Conservation (phyloP, 208 protist species). For the Acanthamoeba royreba region DNA sequence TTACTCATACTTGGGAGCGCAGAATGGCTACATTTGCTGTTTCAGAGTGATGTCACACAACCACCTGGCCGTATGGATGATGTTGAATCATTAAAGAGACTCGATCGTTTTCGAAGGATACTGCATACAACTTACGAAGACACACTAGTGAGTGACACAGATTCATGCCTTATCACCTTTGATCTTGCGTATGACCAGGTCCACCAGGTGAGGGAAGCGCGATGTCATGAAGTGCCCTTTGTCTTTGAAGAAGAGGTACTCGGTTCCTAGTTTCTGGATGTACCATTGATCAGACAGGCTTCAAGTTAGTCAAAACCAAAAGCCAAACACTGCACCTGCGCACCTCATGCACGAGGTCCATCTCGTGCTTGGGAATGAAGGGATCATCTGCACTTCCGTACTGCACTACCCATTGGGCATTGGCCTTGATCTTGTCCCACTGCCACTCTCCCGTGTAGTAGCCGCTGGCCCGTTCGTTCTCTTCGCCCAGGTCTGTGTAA, state of each 20-base stretch:
- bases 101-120: too few relatives aligned
- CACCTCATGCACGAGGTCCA: background rate
- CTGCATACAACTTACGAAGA: too few relatives aligned
- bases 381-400: background rate
- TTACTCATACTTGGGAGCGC: too few relatives aligned
- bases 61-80: too few relatives aligned
- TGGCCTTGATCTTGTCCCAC: background rate
- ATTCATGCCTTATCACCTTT: background rate
- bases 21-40: too few relatives aligned
- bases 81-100: too few relatives aligned
- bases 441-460: slow-evolving; percentile 16
- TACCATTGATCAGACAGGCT: too few relatives aligned
- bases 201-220: background rate
- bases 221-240: background rate
- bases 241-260: background rate
- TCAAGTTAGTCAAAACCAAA: too few relatives aligned
- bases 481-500: background rate
- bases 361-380: background rate
- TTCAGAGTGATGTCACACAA: too few relatives aligned
- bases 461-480: background rate
- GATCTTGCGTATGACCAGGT: background rate
- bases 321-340: background rate
- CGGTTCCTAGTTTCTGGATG: background rate
- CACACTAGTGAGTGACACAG: too few relatives aligned
- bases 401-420: background rate